Base-by-base conservation (phyloP, 2,329 filamentous ascomycete genomes). In the Calcarisporium arbuscula region DNA sequence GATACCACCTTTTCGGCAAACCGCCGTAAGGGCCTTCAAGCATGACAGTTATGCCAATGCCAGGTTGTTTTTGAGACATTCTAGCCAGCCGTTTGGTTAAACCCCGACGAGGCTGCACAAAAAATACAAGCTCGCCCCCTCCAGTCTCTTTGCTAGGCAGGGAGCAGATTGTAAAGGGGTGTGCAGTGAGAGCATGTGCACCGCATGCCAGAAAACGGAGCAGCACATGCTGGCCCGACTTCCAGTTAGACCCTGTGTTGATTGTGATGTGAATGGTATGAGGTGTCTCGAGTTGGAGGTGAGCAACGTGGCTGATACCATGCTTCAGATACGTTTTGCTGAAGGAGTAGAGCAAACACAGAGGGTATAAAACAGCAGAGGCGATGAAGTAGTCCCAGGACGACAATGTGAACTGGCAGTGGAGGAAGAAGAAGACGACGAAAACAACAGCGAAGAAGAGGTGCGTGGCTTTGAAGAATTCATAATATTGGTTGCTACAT, bases 301-400 rank as follows among this genome's bases (percentile, higher is more conserved):
- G 53, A 0, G 71, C 72, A 18, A 51, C 54, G 25, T 62, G 60
- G 18, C 53, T 48, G 27, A 69, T 34, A n/a, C 72, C 71, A 44
- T 74, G 60, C 40, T 69, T 61, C 34, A 76, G 60, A 36, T 57
- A 66, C 3, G 67, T 72, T 40, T 65, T 66, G 25, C 59, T 67
- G 4, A 67, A 45, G 1, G 67, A 47, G 49, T 76, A 79, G 6
- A 79, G 44, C 34, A 43, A 28, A 18, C 35, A 42, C 17, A 41
- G 23, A 1, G 30, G 19, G 32, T 50, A 51, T 1, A 54, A 30
- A 0, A 66, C 62, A 8, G 57, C 73, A 0, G 68, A 65, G 3
- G 68, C 74, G 41, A 80, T 69, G 48, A 80, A 78, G 48, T 79
- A 80, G 54, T 79, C 68, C 70, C 70, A 77, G 3, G 72, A 74